phyloP scores from a whole-genome alignment of 2,329 filamentous ascomycete species.

The Colletotrichum liriopes region DNA sequence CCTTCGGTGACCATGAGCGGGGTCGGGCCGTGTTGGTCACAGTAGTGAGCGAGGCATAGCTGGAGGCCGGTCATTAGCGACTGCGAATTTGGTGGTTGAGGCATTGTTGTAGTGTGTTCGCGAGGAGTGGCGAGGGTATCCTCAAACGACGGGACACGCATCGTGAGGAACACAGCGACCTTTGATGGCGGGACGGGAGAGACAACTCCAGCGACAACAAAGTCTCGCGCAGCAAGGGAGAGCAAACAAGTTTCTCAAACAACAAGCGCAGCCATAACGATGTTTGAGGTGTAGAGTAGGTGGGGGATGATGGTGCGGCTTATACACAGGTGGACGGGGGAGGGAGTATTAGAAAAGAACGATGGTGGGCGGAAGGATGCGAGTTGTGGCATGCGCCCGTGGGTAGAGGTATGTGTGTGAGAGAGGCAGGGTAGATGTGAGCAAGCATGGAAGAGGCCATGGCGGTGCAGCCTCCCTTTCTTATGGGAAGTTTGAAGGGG shows the following conservation, averaged over 20 bases:
- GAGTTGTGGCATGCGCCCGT: constrained; percentile 36
- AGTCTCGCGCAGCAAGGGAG: constrained; percentile 3
- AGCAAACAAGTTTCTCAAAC: constrained; percentile 4
- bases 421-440: constrained; percentile 21
- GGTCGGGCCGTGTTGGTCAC: constrained; percentile 79
- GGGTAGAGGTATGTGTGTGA: constrained; percentile 32
- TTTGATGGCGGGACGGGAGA: not conserved
- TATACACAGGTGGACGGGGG: constrained; percentile 8
- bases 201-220: not conserved
- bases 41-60: constrained; percentile 80
- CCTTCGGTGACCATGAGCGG: constrained; percentile 80
- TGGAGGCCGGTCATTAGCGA: constrained; percentile 57
- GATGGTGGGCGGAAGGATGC: constrained; percentile 4
- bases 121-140: constrained; percentile 31
- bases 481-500: constrained; percentile 36
- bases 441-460: constrained; percentile 31
- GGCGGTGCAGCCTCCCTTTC: constrained; percentile 37
- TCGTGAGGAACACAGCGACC: constrained; percentile 17
- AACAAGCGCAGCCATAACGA: constrained; percentile 13
- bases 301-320: constrained; percentile 13
- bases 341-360: not conserved
- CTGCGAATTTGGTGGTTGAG: constrained; percentile 34
- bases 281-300: not conserved
- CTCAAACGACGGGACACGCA: constrained; percentile 43
- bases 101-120: constrained; percentile 28